Percentiles rank a stretch among this genome's conserved stretches.
These are phyloP conservation scores for Hemileia vastatrix DNA, from an alignment of 1,284 basidiomycete species.

Conservation along the genomic window DNA sequence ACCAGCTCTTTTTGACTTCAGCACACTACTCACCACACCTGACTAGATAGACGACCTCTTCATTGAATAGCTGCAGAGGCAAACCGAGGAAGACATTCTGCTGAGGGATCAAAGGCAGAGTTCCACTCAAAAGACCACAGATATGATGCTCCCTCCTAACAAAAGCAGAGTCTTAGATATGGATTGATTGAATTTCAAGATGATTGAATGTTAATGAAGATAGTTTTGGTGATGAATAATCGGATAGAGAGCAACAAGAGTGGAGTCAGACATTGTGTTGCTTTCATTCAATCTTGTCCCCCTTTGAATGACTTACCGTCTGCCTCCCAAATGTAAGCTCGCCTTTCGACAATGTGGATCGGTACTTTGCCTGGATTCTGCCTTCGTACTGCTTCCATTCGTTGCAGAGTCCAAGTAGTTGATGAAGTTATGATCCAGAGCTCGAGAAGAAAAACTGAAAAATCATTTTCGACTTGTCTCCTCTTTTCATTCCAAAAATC, in stretches of 20 bases:
- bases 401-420: no score
- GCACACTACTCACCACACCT: slow-evolving; percentile 55
- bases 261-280: slow-evolving; percentile 6
- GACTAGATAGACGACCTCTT: slow-evolving; percentile 80
- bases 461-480: no score
- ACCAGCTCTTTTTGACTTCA: no score
- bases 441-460: no score
- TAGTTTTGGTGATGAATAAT: slow-evolving; percentile 34
- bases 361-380: no score
- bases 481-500: no score
- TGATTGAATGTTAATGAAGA: neutral
- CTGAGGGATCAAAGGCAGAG: slow-evolving; percentile 83
- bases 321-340: slow-evolving; percentile 66
- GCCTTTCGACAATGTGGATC: slow-evolving; percentile 61
- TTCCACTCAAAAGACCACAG: slow-evolving; percentile 75
- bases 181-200: neutral
- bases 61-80: slow-evolving; percentile 77
- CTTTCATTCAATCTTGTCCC: no score
- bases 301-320: slow-evolving; percentile 52
- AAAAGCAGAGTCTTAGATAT: slow-evolving; percentile 57
- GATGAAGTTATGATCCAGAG: no score
- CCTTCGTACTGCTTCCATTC: no score
- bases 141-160: slow-evolving; percentile 69
- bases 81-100: slow-evolving; percentile 92
- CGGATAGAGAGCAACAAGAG: slow-evolving; percentile 19